Conservation (phyloP, 2,329 filamentous ascomycete genomes). For the Metarhizium sp. region DNA sequence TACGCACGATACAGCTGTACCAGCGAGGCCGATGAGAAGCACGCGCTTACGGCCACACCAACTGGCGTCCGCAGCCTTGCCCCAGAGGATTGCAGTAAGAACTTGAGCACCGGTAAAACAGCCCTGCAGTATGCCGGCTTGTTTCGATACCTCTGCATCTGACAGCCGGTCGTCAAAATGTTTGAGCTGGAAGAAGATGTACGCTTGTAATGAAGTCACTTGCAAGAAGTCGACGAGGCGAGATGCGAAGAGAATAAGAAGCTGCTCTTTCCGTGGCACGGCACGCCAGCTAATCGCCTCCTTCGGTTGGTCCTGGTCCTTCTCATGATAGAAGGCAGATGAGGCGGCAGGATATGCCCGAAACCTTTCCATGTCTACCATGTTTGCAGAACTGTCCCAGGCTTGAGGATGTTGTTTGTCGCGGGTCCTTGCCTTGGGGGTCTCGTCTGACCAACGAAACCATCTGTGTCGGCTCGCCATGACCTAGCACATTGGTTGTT, state of each 20-base stretch:
- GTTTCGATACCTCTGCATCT: constrained; percentile 49
- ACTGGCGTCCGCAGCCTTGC: constrained; percentile 51
- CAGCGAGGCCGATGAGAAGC: constrained; percentile 59
- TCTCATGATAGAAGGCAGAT: not conserved
- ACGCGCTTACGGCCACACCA: constrained; percentile 58
- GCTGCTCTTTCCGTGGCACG: constrained; percentile 61
- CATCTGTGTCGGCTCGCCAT: too few species aligned
- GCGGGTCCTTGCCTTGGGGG: too few species aligned
- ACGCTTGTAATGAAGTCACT: constrained; percentile 58
- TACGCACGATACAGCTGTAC: constrained; percentile 56
- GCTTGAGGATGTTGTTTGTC: too few species aligned
- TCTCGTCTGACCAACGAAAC: too few species aligned
- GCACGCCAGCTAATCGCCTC: constrained; percentile 53
- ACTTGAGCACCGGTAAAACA: constrained; percentile 68
- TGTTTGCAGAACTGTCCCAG: not conserved
- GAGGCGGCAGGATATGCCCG: not conserved
- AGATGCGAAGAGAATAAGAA: constrained; percentile 59
- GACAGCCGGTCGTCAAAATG: constrained; percentile 49
- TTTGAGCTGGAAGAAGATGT: constrained; percentile 68
- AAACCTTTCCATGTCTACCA: not conserved
- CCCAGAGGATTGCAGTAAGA: constrained; percentile 65
- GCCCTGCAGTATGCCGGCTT: constrained; percentile 61
- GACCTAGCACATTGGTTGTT: too few species aligned
- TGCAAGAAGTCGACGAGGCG: constrained; percentile 67
- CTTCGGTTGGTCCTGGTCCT: constrained; percentile 13